phyloP scores from a whole-genome alignment of 2,329 filamentous ascomycete species.

The Clarireedia sp. region DNA sequence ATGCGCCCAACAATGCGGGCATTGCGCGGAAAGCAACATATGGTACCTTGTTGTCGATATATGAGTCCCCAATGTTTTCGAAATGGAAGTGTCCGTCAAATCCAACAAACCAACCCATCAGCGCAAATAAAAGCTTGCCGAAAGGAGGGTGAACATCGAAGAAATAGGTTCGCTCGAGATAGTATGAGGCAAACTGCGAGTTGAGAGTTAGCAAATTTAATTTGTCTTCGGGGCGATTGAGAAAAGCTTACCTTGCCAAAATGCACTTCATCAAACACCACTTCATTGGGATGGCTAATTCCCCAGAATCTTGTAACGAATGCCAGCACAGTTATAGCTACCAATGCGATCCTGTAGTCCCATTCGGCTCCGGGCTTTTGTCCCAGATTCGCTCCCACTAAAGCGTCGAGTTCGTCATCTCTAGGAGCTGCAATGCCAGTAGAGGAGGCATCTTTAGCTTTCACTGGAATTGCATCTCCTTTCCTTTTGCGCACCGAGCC shows the following conservation, averaged over 20 bases:
- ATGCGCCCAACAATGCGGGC: conserved; percentile 81
- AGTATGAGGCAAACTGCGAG: conserved; percentile 64
- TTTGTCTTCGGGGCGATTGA: neutral
- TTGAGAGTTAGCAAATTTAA: conserved; percentile 10
- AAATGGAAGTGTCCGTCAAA: conserved; percentile 97
- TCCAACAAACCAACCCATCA: conserved; percentile 95
- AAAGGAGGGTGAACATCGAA: conserved; percentile 99
- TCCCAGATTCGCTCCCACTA: conserved; percentile 37
- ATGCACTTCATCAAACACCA: conserved; percentile 98
- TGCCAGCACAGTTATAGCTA: conserved; percentile 70
- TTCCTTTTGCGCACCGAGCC: conserved; percentile 29
- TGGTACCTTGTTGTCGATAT: conserved; percentile 92
- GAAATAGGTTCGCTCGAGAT: conserved; percentile 96
- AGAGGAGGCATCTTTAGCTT: conserved; percentile 40
- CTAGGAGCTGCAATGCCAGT: conserved; percentile 24
- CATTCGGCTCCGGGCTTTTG: conserved; percentile 51
- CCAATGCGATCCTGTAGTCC: conserved; percentile 76
- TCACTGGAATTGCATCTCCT: conserved; percentile 39
- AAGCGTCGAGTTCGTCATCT: conserved; percentile 42
- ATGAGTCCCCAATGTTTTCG: conserved; percentile 98
- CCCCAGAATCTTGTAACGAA: conserved; percentile 94
- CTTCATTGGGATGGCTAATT: conserved; percentile 89
- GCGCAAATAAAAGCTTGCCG: conserved; percentile 93
- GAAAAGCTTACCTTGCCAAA: conserved; percentile 77
- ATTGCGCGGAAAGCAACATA: conserved; percentile 94